A percentile compares a stretch with the other conserved stretches of the same genome.
These are phyloP conservation scores for Multifurca ochricompacta DNA, from an alignment of 768 basidiomycete species.

Conservation along the genomic window DNA sequence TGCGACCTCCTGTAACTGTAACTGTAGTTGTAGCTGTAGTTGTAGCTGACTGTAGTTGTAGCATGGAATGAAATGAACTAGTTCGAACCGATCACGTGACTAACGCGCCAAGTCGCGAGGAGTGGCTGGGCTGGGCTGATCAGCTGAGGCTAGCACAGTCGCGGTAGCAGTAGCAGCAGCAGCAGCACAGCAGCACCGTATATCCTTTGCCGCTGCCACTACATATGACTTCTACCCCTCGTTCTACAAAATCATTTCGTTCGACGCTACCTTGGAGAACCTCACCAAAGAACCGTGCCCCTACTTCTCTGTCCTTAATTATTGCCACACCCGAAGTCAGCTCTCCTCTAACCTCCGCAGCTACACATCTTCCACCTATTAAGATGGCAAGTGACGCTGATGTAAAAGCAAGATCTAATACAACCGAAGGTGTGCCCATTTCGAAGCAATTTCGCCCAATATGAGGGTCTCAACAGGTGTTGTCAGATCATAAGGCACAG, in stretches of 20 bases:
- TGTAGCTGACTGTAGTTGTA: too few relatives aligned
- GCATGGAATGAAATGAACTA: too few relatives aligned
- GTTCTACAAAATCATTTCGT: neutral
- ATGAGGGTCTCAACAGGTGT: neutral
- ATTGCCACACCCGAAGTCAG: slow-evolving; percentile 12
- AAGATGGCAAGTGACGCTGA: neutral
- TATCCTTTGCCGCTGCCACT: too few relatives aligned
- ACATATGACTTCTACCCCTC: slow-evolving; percentile 16
- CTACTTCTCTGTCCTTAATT: slow-evolving; percentile 16
- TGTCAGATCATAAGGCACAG: neutral
- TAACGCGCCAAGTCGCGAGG: too few relatives aligned
- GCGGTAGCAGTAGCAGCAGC: too few relatives aligned
- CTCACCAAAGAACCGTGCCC: slow-evolving; percentile 13
- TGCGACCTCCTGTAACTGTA: too few relatives aligned
- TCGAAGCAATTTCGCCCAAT: neutral
- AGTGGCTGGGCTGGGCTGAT: too few relatives aligned
- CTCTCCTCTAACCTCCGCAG: slow-evolving; percentile 14
- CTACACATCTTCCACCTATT: slow-evolving; percentile 8
- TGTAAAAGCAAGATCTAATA: neutral
- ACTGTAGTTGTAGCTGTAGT: too few relatives aligned
- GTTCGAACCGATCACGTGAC: too few relatives aligned
- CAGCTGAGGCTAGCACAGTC: too few relatives aligned
- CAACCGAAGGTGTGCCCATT: neutral
- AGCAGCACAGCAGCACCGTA: too few relatives aligned
- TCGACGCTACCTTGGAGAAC: slow-evolving; percentile 12